Percentiles rank a stretch among this genome's conserved stretches.
phyloP scores from a whole-genome alignment of 2,329 filamentous ascomycete genomes.

The Diaporthe sp. region DNA sequence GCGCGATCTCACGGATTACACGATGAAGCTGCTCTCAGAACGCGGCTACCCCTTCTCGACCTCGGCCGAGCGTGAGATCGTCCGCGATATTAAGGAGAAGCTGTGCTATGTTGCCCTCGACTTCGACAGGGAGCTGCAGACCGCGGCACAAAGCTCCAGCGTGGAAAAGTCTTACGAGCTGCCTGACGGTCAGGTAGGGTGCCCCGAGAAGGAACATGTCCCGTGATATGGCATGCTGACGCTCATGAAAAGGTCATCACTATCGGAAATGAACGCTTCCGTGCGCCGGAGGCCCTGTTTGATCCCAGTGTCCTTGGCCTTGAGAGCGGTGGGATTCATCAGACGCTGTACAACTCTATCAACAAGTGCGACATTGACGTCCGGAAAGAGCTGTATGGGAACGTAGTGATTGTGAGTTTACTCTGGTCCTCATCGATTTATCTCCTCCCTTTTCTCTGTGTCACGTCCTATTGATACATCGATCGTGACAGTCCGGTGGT shows the following conservation, averaged over 20 bases:
- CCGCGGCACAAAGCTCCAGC: slow-evolving; percentile 96
- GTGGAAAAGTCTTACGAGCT: slow-evolving; percentile 99
- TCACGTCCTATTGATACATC: too few species aligned
- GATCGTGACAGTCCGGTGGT: slow-evolving; percentile 88
- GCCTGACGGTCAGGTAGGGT: slow-evolving; percentile 82
- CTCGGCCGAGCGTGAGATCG: slow-evolving; percentile 76
- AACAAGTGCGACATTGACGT: slow-evolving; percentile 99
- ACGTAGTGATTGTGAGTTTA: slow-evolving; percentile 97
- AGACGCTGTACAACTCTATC: slow-evolving; percentile 99
- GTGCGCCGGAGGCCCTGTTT: slow-evolving; percentile 99
- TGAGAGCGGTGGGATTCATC: slow-evolving; percentile 98
- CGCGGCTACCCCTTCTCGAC: slow-evolving; percentile 99
- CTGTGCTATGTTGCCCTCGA: slow-evolving; percentile 99
- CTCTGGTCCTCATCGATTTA: neutral
- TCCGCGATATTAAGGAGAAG: slow-evolving; percentile 96
- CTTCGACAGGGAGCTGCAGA: slow-evolving; percentile 99
- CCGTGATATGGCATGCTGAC: neutral
- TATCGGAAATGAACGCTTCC: slow-evolving; percentile 99
- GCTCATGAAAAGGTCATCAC: slow-evolving; percentile 80
- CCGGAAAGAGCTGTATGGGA: slow-evolving; percentile 99
- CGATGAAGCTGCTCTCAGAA: slow-evolving; percentile 99
- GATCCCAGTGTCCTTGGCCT: slow-evolving; percentile 98
- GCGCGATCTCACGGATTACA: slow-evolving; percentile 99
- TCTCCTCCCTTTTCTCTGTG: neutral
- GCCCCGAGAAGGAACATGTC: too few species aligned